A percentile compares a stretch with the other conserved stretches of the same genome.
Evolutionary conservation across 495 filamentous ascomycete species (phyloP).

Genomic region (Aspergillus olivimuriae): DNA sequence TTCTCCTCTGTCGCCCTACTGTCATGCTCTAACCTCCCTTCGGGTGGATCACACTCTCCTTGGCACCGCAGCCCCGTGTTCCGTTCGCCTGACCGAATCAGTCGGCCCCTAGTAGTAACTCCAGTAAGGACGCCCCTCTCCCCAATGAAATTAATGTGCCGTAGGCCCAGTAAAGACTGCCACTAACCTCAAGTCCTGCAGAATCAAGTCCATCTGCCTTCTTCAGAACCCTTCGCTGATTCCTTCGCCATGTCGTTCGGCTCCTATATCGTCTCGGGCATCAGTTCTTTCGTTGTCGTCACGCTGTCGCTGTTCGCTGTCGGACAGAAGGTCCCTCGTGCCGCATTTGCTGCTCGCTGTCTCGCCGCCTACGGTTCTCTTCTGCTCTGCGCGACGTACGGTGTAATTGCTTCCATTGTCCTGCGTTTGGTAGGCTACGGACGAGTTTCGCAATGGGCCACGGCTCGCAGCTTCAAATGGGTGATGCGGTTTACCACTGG

Average conservation of each 20-base stretch:
- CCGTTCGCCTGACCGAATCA: slow-evolving; percentile 18
- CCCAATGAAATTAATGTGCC: neutral
- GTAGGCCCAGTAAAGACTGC: neutral
- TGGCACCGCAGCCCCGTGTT: neutral
- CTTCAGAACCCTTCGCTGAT: neutral
- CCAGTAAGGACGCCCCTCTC: slow-evolving; percentile 2
- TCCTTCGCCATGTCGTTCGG: slow-evolving; percentile 32
- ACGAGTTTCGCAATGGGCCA: slow-evolving; percentile 79
- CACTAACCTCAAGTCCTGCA: too few species aligned
- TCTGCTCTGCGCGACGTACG: slow-evolving; percentile 61
- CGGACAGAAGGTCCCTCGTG: slow-evolving; percentile 46
- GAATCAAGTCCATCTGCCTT: too few species aligned
- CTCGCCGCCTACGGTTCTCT: slow-evolving; percentile 67
- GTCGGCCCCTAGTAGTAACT: neutral
- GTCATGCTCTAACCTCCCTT: slow-evolving; percentile 2
- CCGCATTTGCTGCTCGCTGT: slow-evolving; percentile 64
- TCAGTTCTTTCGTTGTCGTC: slow-evolving; percentile 48
- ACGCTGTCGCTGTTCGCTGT: slow-evolving; percentile 53
- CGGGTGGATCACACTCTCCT: neutral
- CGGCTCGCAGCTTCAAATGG: slow-evolving; percentile 74
- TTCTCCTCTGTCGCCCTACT: neutral
- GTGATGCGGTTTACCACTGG: slow-evolving; percentile 70
- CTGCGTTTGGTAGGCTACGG: slow-evolving; percentile 65
- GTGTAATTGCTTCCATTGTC: slow-evolving; percentile 64
- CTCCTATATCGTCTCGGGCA: slow-evolving; percentile 44